Evolutionary conservation across 2,329 filamentous ascomycete species (phyloP).

Genomic region (Alternaria sp.): DNA sequence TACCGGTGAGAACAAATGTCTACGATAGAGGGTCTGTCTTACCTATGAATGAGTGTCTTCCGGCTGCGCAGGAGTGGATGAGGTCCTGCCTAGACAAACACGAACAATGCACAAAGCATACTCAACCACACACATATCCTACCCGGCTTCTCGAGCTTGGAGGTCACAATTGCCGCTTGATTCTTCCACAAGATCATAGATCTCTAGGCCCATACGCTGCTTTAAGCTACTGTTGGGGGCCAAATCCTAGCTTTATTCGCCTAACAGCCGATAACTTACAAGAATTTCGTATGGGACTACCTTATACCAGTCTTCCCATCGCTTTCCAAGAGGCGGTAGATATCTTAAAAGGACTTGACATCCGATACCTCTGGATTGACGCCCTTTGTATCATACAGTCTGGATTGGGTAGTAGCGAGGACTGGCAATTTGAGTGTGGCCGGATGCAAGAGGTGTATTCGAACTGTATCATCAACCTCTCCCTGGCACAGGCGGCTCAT

Average conservation of each 20-base stretch:
- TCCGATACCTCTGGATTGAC: conserved; percentile 11
- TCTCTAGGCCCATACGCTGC: background rate
- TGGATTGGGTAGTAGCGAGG: no score
- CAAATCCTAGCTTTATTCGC: background rate
- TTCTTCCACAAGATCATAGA: background rate
- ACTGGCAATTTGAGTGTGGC: no score
- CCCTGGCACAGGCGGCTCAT: no score
- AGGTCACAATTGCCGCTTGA: fast-evolving
- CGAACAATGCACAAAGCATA: background rate
- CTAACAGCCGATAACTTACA: background rate
- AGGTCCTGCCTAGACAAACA: background rate
- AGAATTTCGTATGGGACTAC: background rate
- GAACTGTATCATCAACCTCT: no score
- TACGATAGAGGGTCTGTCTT: no score
- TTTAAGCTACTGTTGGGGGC: background rate
- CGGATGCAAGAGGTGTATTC: no score
- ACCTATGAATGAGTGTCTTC: no score
- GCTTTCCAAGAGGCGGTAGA: conserved; percentile 5
- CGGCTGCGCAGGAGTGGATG: background rate
- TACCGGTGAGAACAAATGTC: background rate
- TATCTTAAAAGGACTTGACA: background rate
- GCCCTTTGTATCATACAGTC: conserved; percentile 14
- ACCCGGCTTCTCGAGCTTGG: background rate
- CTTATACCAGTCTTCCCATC: background rate
- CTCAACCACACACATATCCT: background rate